Conservation (phyloP, 352 stramenopile species). For the Aphanomyces invadans region DNA sequence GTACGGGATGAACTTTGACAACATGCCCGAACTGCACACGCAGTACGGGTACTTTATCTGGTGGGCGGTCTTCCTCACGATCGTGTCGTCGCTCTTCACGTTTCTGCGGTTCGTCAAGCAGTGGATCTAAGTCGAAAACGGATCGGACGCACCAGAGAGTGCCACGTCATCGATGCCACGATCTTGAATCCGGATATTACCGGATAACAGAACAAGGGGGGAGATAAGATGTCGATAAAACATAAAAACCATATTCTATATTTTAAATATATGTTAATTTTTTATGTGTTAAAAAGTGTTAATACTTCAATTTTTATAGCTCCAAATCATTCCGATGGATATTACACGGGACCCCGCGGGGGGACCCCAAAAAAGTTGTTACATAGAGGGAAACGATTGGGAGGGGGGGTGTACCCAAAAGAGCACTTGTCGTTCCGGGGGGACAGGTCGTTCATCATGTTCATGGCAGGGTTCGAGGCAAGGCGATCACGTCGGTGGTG, state of each 20-base stretch:
- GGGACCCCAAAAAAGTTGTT: no score
- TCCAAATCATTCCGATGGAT: no score
- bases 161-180: neutral
- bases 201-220: neutral
- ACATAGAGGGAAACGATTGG: no score
- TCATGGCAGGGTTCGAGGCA: no score
- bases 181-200: neutral
- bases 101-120: conserved; percentile 74
- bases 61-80: conserved; percentile 50
- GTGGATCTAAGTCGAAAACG: conserved; percentile 33
- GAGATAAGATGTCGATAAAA: no score
- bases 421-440: no score
- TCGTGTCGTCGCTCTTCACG: conserved; percentile 37
- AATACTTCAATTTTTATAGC: no score
- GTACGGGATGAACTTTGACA: conserved; percentile 86
- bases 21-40: conserved; percentile 76
- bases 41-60: conserved; percentile 74
- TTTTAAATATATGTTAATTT: neutral
- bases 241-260: no score
- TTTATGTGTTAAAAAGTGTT: neutral
- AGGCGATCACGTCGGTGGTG: no score
- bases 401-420: no score
- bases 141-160: neutral
- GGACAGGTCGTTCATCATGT: no score
- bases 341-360: no score